Evolutionary conservation across 306 rosid species (phyloP).

Genomic region (Fragaria vesca): DNA sequence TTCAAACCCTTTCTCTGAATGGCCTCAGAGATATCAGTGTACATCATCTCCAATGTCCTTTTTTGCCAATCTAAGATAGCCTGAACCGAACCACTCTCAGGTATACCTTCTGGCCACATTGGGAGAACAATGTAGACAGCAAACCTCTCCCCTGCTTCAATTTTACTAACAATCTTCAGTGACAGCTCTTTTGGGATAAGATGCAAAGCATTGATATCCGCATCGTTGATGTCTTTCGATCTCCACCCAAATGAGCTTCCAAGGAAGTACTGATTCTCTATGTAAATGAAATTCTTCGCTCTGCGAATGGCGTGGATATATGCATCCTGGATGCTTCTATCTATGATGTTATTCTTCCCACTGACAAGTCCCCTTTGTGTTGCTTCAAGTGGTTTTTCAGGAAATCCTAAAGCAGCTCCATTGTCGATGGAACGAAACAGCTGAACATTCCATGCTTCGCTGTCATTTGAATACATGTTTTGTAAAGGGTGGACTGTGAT

Average conservation of each 20-base stretch:
- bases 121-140: constrained; percentile 72
- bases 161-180: constrained; percentile 78
- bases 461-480: constrained; percentile 20
- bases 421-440: constrained; percentile 81
- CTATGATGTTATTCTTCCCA: constrained; percentile 71
- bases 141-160: constrained; percentile 75
- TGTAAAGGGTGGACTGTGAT: constrained; percentile 29
- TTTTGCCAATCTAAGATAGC: constrained; percentile 88
- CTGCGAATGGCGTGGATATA: constrained; percentile 76
- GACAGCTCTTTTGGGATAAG: constrained; percentile 79
- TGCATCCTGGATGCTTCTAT: constrained; percentile 76
- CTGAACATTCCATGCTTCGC: constrained; percentile 70
- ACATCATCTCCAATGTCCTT: constrained; percentile 89
- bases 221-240: constrained; percentile 46
- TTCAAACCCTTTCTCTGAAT: constrained; percentile 40
- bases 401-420: constrained; percentile 74
- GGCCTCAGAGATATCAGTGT: constrained; percentile 60
- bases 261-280: constrained; percentile 82
- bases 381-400: constrained; percentile 45
- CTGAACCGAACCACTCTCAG: constrained; percentile 78
- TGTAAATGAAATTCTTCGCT: constrained; percentile 81
- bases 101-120: constrained; percentile 94
- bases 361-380: constrained; percentile 49
- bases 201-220: constrained; percentile 71
- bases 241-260: constrained; percentile 90